Evolutionary conservation across 768 basidiomycete genomes (phyloP).

Genomic region (Xerocomus potaroensis): DNA sequence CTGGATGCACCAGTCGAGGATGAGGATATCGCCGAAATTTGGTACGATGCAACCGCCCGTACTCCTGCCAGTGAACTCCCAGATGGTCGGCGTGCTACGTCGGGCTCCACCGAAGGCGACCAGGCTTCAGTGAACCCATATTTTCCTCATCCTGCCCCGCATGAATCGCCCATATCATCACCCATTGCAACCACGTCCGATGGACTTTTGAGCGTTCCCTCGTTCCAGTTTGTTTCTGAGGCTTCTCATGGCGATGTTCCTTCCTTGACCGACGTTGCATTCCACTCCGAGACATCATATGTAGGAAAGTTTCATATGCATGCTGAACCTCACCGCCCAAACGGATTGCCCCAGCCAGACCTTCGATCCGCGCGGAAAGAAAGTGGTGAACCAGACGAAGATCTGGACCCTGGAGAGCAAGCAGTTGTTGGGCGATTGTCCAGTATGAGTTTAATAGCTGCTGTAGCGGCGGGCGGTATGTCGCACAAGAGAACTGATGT

Average conservation of each 20-base stretch:
- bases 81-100: conserved; percentile 10
- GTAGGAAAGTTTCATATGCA: conserved; percentile 7
- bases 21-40: conserved; percentile 35
- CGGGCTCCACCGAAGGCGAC: conserved; percentile 8
- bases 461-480: conserved; percentile 75
- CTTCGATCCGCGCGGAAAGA: conserved; percentile 13
- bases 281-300: conserved; percentile 15
- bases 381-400: conserved; percentile 35
- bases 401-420: conserved; percentile 51
- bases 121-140: conserved; percentile 42
- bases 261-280: conserved; percentile 8
- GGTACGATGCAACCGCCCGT: conserved; percentile 29
- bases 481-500: conserved; percentile 10
- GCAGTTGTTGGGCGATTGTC: conserved; percentile 82
- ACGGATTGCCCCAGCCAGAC: conserved; percentile 17
- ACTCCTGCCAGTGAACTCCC: conserved; percentile 29
- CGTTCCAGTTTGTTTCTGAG: conserved; percentile 17
- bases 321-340: conserved; percentile 7
- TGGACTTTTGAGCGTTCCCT: conserved; percentile 7
- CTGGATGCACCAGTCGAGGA: conserved; percentile 43
- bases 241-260: conserved; percentile 12
- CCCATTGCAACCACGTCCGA: conserved; percentile 20
- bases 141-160: conserved; percentile 42
- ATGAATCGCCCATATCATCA: conserved; percentile 25
- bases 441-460: conserved; percentile 91